phyloP scores from a whole-genome alignment of 2,329 filamentous ascomycete genomes.

The Calonectria henricotiae region DNA sequence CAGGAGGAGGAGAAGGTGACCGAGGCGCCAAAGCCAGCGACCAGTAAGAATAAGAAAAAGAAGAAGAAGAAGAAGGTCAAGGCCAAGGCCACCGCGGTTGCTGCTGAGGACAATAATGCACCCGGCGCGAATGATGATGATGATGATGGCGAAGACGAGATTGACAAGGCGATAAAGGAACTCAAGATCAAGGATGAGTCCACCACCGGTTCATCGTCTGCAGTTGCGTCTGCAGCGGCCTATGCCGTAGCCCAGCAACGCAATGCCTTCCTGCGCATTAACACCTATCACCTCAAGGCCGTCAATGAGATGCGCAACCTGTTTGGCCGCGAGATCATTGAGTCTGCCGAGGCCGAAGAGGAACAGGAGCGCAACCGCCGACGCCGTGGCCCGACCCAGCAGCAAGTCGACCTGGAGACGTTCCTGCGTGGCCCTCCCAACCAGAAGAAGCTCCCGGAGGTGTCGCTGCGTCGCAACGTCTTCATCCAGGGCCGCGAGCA shows the following conservation, averaged over 20 bases:
- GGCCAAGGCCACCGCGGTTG: constrained; percentile 39
- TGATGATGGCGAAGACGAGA: constrained; percentile 66
- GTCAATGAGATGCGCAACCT: constrained; percentile 88
- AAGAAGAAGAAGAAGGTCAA: constrained; percentile 59
- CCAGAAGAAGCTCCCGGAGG: constrained; percentile 76
- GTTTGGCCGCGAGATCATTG: constrained; percentile 73
- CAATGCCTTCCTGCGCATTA: constrained; percentile 66
- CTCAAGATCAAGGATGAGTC: constrained; percentile 59
- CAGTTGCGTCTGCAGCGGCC: constrained; percentile 28
- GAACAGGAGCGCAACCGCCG: constrained; percentile 61
- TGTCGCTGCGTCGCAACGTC: constrained; percentile 83
- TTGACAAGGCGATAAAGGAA: constrained; percentile 70
- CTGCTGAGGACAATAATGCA: constrained; percentile 32
- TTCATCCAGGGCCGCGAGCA: constrained; percentile 91
- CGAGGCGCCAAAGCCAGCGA: constrained; percentile 42
- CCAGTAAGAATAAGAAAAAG: constrained; percentile 54
- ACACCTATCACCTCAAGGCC: constrained; percentile 83
- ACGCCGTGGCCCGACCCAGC: constrained; percentile 58
- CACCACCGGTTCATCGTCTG: constrained; percentile 23
- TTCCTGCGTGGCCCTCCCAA: constrained; percentile 71
- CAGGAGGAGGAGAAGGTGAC: constrained; percentile 44
- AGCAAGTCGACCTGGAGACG: constrained; percentile 73
- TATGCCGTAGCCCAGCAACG: constrained; percentile 48
- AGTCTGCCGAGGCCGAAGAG: constrained; percentile 68
- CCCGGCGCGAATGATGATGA: constrained; percentile 24